Evolutionary conservation across 2,329 filamentous ascomycete genomes (phyloP).

Genomic region (Pleurostoma richardsiae): DNA sequence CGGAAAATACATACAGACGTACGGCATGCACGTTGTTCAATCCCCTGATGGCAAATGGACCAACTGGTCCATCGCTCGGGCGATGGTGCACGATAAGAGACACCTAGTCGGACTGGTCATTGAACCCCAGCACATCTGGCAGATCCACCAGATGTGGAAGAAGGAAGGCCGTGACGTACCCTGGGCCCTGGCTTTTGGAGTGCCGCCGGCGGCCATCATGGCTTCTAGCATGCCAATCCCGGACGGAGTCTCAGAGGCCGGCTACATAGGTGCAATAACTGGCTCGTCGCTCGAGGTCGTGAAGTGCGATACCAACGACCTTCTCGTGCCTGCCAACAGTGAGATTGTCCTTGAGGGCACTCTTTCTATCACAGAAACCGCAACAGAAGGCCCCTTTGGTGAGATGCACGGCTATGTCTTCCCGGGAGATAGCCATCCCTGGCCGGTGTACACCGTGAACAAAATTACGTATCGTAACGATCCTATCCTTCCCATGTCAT

Average conservation of each 20-base stretch:
- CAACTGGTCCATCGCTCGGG: constrained; percentile 38
- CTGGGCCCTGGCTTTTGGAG: constrained; percentile 41
- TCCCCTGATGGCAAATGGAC: constrained; percentile 40
- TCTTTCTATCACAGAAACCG: constrained; percentile 35
- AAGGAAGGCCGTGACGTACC: constrained; percentile 37
- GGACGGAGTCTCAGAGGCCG: constrained; percentile 39
- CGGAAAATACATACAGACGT: constrained; percentile 45
- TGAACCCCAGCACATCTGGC: constrained; percentile 38
- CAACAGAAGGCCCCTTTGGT: constrained; percentile 42
- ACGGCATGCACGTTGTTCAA: constrained; percentile 41
- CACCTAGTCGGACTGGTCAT: constrained; percentile 35
- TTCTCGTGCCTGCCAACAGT: constrained; percentile 40
- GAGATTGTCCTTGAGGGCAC: constrained; percentile 49
- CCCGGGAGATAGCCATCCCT: constrained; percentile 27
- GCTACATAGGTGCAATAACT: constrained; percentile 40
- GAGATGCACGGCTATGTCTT: constrained; percentile 39
- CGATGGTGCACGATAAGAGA: constrained; percentile 39
- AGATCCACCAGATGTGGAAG: constrained; percentile 41
- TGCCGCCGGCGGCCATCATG: constrained; percentile 43
- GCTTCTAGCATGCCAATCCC: constrained; percentile 43
- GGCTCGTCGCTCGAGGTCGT: constrained; percentile 39
- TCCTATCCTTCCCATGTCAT: constrained; percentile 42
- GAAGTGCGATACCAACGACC: constrained; percentile 45
- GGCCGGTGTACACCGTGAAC: constrained; percentile 36
- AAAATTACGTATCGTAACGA: constrained; percentile 41